Evolutionary conservation across 2,329 filamentous ascomycete genomes (phyloP).

Genomic region (Erysiphe neolycopersici): DNA sequence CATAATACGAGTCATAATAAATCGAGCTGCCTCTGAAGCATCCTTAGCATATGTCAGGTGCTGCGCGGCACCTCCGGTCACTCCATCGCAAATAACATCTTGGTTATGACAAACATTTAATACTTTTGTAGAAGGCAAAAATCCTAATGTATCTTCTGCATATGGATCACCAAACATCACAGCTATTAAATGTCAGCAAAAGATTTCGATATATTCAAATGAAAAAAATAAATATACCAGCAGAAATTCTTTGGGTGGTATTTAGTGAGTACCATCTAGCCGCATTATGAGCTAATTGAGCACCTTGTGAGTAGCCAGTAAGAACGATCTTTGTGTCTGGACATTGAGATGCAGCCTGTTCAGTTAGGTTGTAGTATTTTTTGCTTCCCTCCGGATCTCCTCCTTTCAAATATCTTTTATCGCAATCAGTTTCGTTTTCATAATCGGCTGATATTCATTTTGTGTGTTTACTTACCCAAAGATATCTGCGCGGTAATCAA

Average conservation of each 20-base stretch:
- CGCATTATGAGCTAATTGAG: background rate
- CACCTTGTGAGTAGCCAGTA: background rate
- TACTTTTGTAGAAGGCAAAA: too few relatives aligned
- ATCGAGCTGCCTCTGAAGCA: too few relatives aligned
- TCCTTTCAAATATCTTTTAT: background rate
- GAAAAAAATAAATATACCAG: background rate
- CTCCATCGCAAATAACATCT: too few relatives aligned
- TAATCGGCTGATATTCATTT: background rate
- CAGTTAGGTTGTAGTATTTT: background rate
- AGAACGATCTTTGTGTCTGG: background rate
- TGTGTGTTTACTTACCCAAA: background rate
- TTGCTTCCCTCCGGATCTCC: background rate
- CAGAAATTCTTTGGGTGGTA: background rate
- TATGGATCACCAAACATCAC: too few relatives aligned
- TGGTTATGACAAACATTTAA: too few relatives aligned
- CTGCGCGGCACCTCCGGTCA: too few relatives aligned
- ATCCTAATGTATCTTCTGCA: too few relatives aligned
- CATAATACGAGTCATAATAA: too few relatives aligned
- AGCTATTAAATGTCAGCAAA: too few relatives aligned
- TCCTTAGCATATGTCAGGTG: too few relatives aligned
- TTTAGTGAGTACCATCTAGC: background rate
- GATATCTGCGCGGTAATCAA: background rate
- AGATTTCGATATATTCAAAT: too few relatives aligned
- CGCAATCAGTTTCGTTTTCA: background rate
- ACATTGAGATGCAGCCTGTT: background rate